Evolutionary conservation across 805 yeast genomes (phyloP).

Genomic region (Cyberlindnera subsufficiens): DNA sequence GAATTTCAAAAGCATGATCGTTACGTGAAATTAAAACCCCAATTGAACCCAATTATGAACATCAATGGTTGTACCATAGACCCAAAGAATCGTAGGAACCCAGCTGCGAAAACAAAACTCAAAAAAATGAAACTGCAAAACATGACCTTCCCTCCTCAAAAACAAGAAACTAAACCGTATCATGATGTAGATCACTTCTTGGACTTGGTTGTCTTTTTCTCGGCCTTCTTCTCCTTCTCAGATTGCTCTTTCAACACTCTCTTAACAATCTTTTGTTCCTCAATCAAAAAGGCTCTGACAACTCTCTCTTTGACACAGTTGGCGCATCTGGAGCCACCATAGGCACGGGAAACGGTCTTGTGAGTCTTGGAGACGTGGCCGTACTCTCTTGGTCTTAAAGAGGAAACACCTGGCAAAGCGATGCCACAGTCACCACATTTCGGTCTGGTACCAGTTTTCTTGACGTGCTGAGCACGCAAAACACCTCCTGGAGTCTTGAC

Average conservation of each 20-base stretch:
- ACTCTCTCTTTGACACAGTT: conserved; percentile 98
- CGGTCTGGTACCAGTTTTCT: conserved; percentile 76
- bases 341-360: conserved; percentile 97
- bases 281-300: conserved; percentile 97
- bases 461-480: conserved; percentile 93
- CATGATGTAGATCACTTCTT: conserved; percentile 11
- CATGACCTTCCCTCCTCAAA: neutral
- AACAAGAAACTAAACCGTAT: no score
- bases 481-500: conserved; percentile 99
- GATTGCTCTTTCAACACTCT: conserved; percentile 95
- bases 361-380: conserved; percentile 90
- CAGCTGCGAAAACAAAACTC: conserved; percentile 1
- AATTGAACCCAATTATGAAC: conserved; percentile 8
- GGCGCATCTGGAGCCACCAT: conserved; percentile 98
- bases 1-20: conserved; percentile 10
- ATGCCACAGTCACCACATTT: conserved; percentile 78
- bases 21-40: conserved; percentile 13
- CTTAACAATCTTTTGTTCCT: conserved; percentile 99
- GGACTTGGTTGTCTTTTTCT: conserved; percentile 30
- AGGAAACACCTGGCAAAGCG: conserved; percentile 78
- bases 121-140: neutral
- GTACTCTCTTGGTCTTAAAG: conserved; percentile 97
- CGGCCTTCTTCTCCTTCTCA: conserved; percentile 70
- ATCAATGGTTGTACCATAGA: neutral
- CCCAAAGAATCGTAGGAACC: no score